A percentile compares a stretch with the other conserved stretches of the same genome.
phyloP scores from a whole-genome alignment of 169 alveolate species.

The Besnoitia besnoiti region DNA sequence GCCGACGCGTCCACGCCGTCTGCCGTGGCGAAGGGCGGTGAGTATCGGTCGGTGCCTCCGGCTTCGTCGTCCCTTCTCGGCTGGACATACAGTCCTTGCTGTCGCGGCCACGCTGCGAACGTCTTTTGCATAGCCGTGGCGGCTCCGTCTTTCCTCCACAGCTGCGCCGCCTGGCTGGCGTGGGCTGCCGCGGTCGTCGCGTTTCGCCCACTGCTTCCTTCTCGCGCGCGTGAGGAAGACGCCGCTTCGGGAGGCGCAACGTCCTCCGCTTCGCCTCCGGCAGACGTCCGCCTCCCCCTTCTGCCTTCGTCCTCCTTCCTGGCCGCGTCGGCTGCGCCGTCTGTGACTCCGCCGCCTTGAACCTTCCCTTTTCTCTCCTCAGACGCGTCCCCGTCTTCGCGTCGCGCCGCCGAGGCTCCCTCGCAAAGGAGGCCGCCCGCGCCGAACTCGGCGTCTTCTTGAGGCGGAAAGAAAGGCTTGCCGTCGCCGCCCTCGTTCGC shows the following conservation, averaged over 20 bases:
- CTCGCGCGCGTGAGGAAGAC: no score
- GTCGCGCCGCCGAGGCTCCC: background rate
- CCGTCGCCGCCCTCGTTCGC: background rate
- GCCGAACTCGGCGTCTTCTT: background rate
- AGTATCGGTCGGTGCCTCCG: background rate
- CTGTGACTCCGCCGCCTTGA: no score
- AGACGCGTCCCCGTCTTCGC: background rate
- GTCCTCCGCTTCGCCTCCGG: background rate
- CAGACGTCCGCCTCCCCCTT: no score
- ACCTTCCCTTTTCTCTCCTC: no score
- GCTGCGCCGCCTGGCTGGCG: background rate
- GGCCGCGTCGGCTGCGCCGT: background rate
- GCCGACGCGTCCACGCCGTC: constrained; percentile 9
- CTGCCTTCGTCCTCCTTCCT: background rate
- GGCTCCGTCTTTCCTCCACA: background rate
- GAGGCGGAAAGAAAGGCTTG: no score
- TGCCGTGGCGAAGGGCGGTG: constrained; percentile 35
- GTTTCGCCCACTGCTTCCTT: background rate
- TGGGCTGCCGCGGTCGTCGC: no score
- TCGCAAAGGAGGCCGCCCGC: background rate
- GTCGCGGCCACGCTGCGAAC: background rate
- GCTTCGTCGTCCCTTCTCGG: constrained; percentile 5
- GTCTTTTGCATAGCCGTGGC: background rate
- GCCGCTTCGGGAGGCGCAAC: no score
- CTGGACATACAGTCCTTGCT: constrained; percentile 21